Conservation (phyloP, 2,329 filamentous ascomycete genomes). For the Grosmannia huntii region DNA sequence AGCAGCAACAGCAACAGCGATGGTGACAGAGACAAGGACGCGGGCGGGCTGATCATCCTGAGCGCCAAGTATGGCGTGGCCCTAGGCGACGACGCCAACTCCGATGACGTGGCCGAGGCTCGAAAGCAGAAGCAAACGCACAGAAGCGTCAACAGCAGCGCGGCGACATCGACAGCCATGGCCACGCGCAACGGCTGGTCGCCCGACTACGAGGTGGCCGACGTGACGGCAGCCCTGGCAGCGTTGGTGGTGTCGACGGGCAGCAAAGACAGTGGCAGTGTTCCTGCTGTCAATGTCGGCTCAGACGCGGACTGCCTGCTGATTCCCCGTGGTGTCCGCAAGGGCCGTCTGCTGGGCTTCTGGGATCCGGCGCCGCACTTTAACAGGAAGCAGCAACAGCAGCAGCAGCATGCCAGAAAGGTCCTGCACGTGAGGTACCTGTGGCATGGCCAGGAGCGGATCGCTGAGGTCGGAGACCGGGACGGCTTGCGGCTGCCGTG, state of each 20-base stretch:
- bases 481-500: slow-evolving; percentile 23
- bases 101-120: neutral
- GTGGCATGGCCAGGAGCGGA: slow-evolving; percentile 23
- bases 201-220: slow-evolving; percentile 27
- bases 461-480: slow-evolving; percentile 23
- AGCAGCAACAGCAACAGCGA: neutral
- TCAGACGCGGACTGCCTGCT: slow-evolving; percentile 14
- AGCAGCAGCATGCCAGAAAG: slow-evolving; percentile 18
- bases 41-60: slow-evolving; percentile 31
- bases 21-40: neutral
- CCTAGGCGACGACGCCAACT: slow-evolving; percentile 8
- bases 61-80: slow-evolving; percentile 34
- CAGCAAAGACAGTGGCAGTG: slow-evolving; percentile 18
- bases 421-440: slow-evolving; percentile 31
- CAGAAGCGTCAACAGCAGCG: neutral
- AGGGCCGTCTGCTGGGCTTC: slow-evolving; percentile 34
- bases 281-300: neutral
- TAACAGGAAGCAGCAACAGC: neutral
- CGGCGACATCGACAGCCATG: slow-evolving; percentile 5
- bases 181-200: slow-evolving; percentile 14
- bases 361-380: slow-evolving; percentile 34
- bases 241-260: slow-evolving; percentile 23
- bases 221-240: slow-evolving; percentile 34
- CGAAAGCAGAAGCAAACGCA: neutral
- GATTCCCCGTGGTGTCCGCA: slow-evolving; percentile 28